Percentiles rank a stretch among this genome's conserved stretches.
Evolutionary conservation across 805 yeast genomes (phyloP).

Genomic region (Metschnikowia gruessii): DNA sequence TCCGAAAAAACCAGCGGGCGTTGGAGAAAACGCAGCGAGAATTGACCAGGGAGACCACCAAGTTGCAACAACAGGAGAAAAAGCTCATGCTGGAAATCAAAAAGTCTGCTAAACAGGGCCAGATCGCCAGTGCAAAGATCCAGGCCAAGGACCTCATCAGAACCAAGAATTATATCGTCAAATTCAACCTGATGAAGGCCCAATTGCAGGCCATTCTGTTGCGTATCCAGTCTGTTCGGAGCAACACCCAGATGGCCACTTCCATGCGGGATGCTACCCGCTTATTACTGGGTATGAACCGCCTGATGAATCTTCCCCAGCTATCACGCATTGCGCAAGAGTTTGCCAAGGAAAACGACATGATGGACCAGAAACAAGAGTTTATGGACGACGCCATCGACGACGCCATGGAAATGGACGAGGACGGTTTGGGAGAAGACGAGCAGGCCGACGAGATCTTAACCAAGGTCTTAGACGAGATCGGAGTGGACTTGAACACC

Average conservation of each 20-base stretch:
- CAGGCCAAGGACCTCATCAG: slow-evolving; percentile 95
- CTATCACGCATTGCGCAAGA: slow-evolving; percentile 89
- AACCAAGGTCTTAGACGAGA: slow-evolving; percentile 88
- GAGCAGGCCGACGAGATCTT: slow-evolving; percentile 91
- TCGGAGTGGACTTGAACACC: slow-evolving; percentile 78
- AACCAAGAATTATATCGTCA: slow-evolving; percentile 76
- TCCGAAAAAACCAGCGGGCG: slow-evolving; percentile 93
- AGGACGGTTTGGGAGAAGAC: slow-evolving; percentile 68
- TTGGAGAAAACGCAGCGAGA: slow-evolving; percentile 93
- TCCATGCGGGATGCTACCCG: slow-evolving; percentile 94
- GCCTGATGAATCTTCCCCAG: slow-evolving; percentile 87
- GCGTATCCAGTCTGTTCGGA: slow-evolving; percentile 86
- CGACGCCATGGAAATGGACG: slow-evolving; percentile 90
- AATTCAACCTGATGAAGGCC: slow-evolving; percentile 90
- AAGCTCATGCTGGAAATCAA: slow-evolving; percentile 81
- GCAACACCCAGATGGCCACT: slow-evolving; percentile 91
- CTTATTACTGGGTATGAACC: slow-evolving; percentile 81
- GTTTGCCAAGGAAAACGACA: slow-evolving; percentile 88
- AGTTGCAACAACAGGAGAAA: slow-evolving; percentile 90
- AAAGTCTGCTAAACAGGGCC: slow-evolving; percentile 87
- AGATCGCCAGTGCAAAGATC: slow-evolving; percentile 82
- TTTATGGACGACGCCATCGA: slow-evolving; percentile 98
- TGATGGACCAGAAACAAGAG: slow-evolving; percentile 98
- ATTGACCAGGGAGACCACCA: slow-evolving; percentile 79
- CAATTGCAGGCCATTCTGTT: slow-evolving; percentile 93